Percentiles rank a stretch among this genome's conserved stretches.
Evolutionary conservation across 768 basidiomycete genomes (phyloP).

Genomic region (Leccinum uliginosum): DNA sequence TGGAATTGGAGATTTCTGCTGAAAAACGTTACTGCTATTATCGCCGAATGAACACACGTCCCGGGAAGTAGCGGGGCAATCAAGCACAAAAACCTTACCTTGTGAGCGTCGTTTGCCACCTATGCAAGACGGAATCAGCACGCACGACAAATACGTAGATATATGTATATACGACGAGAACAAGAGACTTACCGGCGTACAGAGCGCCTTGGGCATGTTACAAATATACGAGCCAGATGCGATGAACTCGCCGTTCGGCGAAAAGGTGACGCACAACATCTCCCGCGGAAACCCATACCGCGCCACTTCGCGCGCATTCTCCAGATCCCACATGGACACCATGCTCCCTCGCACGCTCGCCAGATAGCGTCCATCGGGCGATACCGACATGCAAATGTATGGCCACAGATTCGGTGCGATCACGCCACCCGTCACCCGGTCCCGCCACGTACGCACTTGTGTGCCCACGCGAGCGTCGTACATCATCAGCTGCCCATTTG

Average conservation of each 20-base stretch:
- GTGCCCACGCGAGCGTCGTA: conserved; percentile 16
- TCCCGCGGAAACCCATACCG: conserved; percentile 21
- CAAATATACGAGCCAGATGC: conserved; percentile 17
- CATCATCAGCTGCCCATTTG: conserved; percentile 24
- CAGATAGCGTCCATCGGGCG: conserved; percentile 13
- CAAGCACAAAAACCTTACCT: conserved; percentile 3
- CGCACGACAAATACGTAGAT: background rate
- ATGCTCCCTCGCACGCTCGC: conserved; percentile 19
- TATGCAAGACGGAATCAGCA: conserved; percentile 3
- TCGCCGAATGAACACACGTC: background rate
- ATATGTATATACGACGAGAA: background rate
- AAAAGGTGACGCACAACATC: conserved; percentile 22
- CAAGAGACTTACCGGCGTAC: conserved; percentile 2
- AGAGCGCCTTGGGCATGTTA: conserved; percentile 8
- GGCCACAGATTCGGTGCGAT: conserved; percentile 17
- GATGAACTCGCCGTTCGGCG: conserved; percentile 18
- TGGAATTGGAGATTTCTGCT: background rate
- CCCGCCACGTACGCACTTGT: conserved; percentile 21
- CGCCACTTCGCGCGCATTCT: conserved; percentile 10
- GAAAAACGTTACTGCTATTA: background rate
- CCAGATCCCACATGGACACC: conserved; percentile 18
- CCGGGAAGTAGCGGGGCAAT: background rate
- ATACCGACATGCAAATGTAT: conserved; percentile 22
- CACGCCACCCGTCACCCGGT: background rate
- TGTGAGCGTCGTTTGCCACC: conserved; percentile 2